phyloP scores from a whole-genome alignment of 371 early-diverging fungal genomes.

The Chytridium lagenaria region DNA sequence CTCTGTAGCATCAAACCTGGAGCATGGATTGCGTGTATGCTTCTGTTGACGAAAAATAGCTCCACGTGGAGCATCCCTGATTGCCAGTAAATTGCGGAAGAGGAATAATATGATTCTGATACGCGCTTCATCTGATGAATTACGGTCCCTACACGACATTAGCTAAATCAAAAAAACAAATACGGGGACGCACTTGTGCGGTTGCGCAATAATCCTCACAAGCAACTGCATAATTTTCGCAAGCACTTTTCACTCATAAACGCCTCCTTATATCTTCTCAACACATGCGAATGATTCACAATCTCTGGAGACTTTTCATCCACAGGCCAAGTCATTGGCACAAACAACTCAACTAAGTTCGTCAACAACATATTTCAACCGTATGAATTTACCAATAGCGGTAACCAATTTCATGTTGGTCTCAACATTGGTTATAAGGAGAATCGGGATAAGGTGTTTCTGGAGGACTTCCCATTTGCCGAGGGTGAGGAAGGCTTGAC shows the following conservation, averaged over 20 bases:
- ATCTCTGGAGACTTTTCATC: conserved; percentile 55
- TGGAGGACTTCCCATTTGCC: conserved; percentile 76
- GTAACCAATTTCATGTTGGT: conserved; percentile 14
- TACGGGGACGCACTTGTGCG: not conserved
- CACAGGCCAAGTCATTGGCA: conserved; percentile 58
- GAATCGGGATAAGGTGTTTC: conserved; percentile 80
- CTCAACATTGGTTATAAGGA: conserved; percentile 44
- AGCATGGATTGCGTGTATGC: conserved; percentile 57
- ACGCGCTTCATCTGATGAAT: conserved; percentile 69
- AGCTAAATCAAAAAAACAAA: conserved; percentile 11
- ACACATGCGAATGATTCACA: conserved; percentile 59
- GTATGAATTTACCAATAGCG: conserved; percentile 27
- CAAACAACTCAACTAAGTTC: conserved; percentile 70
- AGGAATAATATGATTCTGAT: conserved; percentile 78
- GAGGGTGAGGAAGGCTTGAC: conserved; percentile 67
- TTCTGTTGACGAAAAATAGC: conserved; percentile 55
- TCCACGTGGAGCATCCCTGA: conserved; percentile 71
- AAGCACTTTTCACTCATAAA: conserved; percentile 65
- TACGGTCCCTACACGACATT: conserved; percentile 56
- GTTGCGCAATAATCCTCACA: conserved; percentile 27
- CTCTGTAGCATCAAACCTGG: conserved; percentile 54
- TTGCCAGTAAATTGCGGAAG: conserved; percentile 81
- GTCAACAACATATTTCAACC: not conserved
- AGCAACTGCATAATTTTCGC: conserved; percentile 59
- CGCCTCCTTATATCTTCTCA: conserved; percentile 72